These are phyloP conservation scores for Trichoderma lentiforme DNA, from an alignment of 2,329 filamentous ascomycete genomes.

Conservation along the genomic window DNA sequence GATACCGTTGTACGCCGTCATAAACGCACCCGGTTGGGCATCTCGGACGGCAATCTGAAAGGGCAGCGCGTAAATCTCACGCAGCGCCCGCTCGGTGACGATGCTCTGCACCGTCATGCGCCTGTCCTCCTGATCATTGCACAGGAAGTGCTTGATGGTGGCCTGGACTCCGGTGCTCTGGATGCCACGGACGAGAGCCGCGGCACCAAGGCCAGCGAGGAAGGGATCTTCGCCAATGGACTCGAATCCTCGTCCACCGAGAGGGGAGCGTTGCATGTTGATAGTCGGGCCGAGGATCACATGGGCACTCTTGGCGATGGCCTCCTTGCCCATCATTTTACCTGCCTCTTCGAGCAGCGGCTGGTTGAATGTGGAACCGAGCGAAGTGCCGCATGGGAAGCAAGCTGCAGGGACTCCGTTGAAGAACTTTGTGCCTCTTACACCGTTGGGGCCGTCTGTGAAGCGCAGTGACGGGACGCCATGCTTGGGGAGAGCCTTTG, in stretches of 20 bases:
- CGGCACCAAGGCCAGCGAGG: conserved; percentile 53
- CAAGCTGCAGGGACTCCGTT: conserved; percentile 59
- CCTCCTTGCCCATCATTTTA: conserved; percentile 50
- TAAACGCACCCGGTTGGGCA: conserved; percentile 50
- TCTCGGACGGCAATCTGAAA: conserved; percentile 56
- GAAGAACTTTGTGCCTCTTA: conserved; percentile 66
- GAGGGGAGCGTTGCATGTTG: conserved; percentile 59
- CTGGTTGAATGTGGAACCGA: conserved; percentile 57
- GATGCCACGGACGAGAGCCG: conserved; percentile 52
- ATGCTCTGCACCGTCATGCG: conserved; percentile 54
- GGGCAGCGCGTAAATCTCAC: conserved; percentile 57
- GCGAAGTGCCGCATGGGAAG: conserved; percentile 56
- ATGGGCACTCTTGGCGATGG: conserved; percentile 55
- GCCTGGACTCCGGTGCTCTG: conserved; percentile 55
- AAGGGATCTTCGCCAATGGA: conserved; percentile 58
- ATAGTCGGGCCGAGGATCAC: conserved; percentile 60
- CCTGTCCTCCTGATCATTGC: conserved; percentile 59
- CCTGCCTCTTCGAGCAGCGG: conserved; percentile 51
- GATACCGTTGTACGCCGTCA: conserved; percentile 59
- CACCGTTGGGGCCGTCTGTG: conserved; percentile 67
- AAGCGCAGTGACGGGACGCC: conserved; percentile 63
- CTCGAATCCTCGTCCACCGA: conserved; percentile 59
- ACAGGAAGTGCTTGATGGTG: conserved; percentile 59
- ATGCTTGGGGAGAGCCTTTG: conserved; percentile 56
- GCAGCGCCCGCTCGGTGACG: conserved; percentile 53